Evolutionary conservation across 495 filamentous ascomycete species (phyloP), one percentile per base, ranked within the genome.

Genomic region (Aspergillus kassunensis): DNA sequence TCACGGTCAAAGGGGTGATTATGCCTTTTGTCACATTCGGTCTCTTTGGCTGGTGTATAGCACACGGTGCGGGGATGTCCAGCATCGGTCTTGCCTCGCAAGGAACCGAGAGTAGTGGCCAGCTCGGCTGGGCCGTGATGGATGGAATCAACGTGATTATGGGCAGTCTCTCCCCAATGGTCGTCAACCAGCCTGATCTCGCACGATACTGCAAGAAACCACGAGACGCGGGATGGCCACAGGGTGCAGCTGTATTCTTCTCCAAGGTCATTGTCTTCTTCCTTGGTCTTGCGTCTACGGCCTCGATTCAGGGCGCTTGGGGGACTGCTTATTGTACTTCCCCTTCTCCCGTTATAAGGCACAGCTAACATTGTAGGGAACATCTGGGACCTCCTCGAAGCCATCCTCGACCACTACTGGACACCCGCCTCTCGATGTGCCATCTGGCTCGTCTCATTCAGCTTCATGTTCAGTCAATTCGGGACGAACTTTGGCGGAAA

Each of bases 381-480:
- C 40, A 53, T 53, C 30, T 53, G 50, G 52, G 52, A 54, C 35
- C 52, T 48, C 3, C 44, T 54, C 9, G 34, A 19, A 0, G 50
- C 52, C 4, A 48, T 54, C 44, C 44, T 54, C 3, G 43, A 48
- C 20, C 44, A 43, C 27, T 33, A 42, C 27, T 48, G 50, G 42
- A 53, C 50, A 9, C 50, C 50, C 4, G 41, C 34, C 0, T 20
- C 43, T 0, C 44, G 52, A 3, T 34, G 15, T 9, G 44, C 52
- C 1, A 36, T 48, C 7, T 54, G 35, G 27, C 6, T 54, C 6
- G 52, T 49, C 7, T n/a, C 52, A 8, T 48, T 54, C 7, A 42
- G 34, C 8, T 54, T 54, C 36, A 24, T 48, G 1, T 42, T 54
- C 36, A 48, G 44, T 19, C 35, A 48, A 18, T 47, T 54, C 18